These are phyloP conservation scores for Hemisphaericaspora lyxosophila DNA, from an alignment of 1,139 yeast genomes.

Conservation along the genomic window DNA sequence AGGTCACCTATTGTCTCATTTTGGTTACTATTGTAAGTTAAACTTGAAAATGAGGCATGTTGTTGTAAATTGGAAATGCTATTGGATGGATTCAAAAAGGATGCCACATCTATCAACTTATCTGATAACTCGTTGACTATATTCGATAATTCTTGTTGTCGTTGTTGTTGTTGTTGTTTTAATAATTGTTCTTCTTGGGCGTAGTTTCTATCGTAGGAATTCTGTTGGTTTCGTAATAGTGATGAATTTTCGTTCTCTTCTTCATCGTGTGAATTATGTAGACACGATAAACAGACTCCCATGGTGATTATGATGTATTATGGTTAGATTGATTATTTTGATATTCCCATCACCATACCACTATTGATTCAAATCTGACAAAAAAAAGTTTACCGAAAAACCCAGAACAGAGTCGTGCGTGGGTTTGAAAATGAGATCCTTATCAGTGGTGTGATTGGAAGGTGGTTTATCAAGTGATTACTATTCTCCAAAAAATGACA, in stretches of 20 bases:
- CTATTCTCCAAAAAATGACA: too few species aligned
- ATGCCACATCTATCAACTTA: slow-evolving; percentile 44
- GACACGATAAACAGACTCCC: slow-evolving; percentile 54
- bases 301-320: slow-evolving; percentile 19
- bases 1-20: slow-evolving; percentile 4
- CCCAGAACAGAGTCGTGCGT: too few species aligned
- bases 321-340: too few species aligned
- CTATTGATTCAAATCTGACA: too few species aligned
- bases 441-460: too few species aligned
- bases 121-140: slow-evolving; percentile 47
- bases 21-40: slow-evolving; percentile 5
- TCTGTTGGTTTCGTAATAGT: slow-evolving; percentile 27
- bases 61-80: slow-evolving; percentile 1
- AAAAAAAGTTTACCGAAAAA: too few species aligned
- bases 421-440: too few species aligned
- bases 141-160: slow-evolving; percentile 43
- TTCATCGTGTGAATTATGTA: slow-evolving; percentile 37
- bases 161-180: slow-evolving; percentile 43
- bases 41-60: slow-evolving; percentile 3
- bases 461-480: too few species aligned
- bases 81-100: slow-evolving; percentile 25
- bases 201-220: slow-evolving; percentile 33
- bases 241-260: slow-evolving; percentile 41
- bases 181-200: slow-evolving; percentile 41
- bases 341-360: too few species aligned